A percentile compares a stretch with the other conserved stretches of the same genome.
phyloP scores from a whole-genome alignment of 1,139 yeast species.

The Candida sanyaensis region DNA sequence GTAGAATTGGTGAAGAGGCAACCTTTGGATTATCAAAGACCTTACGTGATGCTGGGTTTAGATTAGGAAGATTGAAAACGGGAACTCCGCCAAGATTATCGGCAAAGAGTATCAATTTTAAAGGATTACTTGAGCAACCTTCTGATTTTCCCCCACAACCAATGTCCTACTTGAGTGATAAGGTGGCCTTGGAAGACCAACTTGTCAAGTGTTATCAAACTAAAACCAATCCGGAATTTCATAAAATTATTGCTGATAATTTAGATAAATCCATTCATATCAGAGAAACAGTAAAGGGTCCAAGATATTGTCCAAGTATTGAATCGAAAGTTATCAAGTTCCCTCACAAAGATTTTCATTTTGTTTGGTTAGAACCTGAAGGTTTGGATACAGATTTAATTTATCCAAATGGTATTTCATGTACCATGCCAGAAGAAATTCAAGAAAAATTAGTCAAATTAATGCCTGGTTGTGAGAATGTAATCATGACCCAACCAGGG shows the following conservation, averaged over 20 bases:
- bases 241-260: slow-evolving; percentile 66
- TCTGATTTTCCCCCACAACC: slow-evolving; percentile 85
- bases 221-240: slow-evolving; percentile 73
- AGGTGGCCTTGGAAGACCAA: slow-evolving; percentile 55
- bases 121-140: slow-evolving; percentile 58
- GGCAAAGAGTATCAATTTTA: slow-evolving; percentile 67
- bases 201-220: slow-evolving; percentile 80
- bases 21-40: slow-evolving; percentile 88
- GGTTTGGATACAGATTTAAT: slow-evolving; percentile 83
- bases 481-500: slow-evolving; percentile 87
- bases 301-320: slow-evolving; percentile 95
- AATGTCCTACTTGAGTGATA: slow-evolving; percentile 82
- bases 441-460: slow-evolving; percentile 72
- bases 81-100: slow-evolving; percentile 96
- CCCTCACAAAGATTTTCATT: slow-evolving; percentile 71
- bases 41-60: slow-evolving; percentile 72
- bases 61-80: slow-evolving; percentile 87
- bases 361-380: slow-evolving; percentile 96
- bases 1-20: slow-evolving; percentile 91
- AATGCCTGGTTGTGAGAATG: slow-evolving; percentile 90
- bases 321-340: slow-evolving; percentile 88
- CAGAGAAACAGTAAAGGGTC: slow-evolving; percentile 92
- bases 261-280: slow-evolving; percentile 86
- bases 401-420: slow-evolving; percentile 95
- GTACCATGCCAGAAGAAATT: slow-evolving; percentile 95